Percentiles rank a stretch among this genome's conserved stretches.
Conservation (phyloP, 352 stramenopile genomes). For the Phytophthora pseudosyringae region DNA sequence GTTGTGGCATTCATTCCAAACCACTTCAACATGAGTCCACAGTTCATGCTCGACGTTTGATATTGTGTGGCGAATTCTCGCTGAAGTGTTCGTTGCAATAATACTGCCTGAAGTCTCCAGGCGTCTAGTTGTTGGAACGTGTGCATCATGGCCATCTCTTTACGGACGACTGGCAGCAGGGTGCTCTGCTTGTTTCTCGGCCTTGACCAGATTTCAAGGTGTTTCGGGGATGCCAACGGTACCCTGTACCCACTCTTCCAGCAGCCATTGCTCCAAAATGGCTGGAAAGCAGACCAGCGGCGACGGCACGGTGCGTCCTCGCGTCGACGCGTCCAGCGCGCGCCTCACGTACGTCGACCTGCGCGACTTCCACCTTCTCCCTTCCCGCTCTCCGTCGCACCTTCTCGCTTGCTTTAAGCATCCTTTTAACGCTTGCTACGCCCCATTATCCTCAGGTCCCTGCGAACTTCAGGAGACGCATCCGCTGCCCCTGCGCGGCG, state of each 20-base stretch:
- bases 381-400: not conserved
- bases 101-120: too few relatives aligned
- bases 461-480: constrained; percentile 51
- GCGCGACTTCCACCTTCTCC: not conserved
- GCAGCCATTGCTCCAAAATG: constrained; percentile 30
- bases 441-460: constrained; percentile 44
- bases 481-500: constrained; percentile 48
- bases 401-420: not conserved
- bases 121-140: too few relatives aligned
- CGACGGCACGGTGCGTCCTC: constrained; percentile 62
- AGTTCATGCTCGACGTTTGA: too few relatives aligned
- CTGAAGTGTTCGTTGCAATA: too few relatives aligned
- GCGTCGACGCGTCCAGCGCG: constrained; percentile 71
- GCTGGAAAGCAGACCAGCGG: constrained; percentile 42
- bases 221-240: not conserved
- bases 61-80: too few relatives aligned
- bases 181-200: too few relatives aligned
- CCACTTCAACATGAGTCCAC: too few relatives aligned
- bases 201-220: too few relatives aligned
- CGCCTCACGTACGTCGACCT: constrained; percentile 61
- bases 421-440: constrained; percentile 11
- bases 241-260: constrained; percentile 6
- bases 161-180: too few relatives aligned
- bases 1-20: too few relatives aligned
- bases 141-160: too few relatives aligned